Conservation (phyloP, 2,329 filamentous ascomycete genomes). For the Sarocladium strictum region DNA sequence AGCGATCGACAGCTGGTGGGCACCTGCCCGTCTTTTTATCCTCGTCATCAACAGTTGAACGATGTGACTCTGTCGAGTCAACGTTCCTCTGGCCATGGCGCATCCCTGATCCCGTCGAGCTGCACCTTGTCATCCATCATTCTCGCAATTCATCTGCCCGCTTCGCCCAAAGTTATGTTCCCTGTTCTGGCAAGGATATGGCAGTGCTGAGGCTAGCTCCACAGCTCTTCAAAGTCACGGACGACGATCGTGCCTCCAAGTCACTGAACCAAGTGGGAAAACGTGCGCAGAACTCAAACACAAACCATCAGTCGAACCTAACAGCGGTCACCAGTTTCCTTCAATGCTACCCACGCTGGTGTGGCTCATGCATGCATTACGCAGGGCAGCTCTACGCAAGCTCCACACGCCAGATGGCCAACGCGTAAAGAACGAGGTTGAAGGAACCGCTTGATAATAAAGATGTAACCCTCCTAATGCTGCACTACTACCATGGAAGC, state of each 20-base stretch:
- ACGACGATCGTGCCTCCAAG: background rate
- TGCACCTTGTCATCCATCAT: background rate
- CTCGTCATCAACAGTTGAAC: background rate
- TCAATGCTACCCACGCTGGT: background rate
- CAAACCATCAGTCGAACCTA: background rate
- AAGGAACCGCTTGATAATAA: background rate
- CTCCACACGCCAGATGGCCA: background rate
- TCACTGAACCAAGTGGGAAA: background rate
- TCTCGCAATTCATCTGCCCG: background rate
- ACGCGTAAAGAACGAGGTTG: background rate
- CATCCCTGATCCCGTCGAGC: background rate
- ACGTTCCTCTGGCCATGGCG: background rate
- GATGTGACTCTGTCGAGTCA: slow-evolving; percentile 1
- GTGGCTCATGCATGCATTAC: slow-evolving; percentile 4
- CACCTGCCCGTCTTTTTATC: background rate
- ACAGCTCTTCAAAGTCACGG: too few species aligned
- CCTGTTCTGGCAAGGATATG: background rate
- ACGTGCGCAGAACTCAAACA: background rate
- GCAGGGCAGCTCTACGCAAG: background rate
- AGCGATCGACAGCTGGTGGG: slow-evolving; percentile 8
- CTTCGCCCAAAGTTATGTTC: background rate
- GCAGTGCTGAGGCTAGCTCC: too few species aligned
- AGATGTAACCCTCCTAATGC: slow-evolving; percentile 6
- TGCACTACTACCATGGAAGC: background rate
- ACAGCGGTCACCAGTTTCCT: background rate